These are phyloP conservation scores for Paramecium caudatum DNA, from an alignment of 73 alveolate species.

Conservation along the genomic window DNA sequence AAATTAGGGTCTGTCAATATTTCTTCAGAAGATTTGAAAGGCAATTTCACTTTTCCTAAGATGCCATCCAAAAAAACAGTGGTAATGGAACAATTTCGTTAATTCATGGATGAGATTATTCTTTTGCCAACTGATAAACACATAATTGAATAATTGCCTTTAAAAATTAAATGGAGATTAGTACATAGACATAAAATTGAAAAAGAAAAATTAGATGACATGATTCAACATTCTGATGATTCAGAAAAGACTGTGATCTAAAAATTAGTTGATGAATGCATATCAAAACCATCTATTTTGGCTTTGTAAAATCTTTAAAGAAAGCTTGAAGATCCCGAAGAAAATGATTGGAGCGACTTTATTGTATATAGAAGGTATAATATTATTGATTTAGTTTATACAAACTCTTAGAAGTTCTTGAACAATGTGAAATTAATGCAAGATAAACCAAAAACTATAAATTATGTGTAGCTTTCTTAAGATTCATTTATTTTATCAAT, in stretches of 20 bases:
- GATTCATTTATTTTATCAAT: conserved; percentile 9
- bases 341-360: conserved; percentile 38
- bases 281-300: not conserved
- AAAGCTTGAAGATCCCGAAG: conserved; percentile 37
- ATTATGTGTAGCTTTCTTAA: conserved; percentile 36
- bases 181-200: conserved; percentile 42
- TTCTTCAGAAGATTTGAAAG: not conserved
- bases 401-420: conserved; percentile 31
- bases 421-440: conserved; percentile 52
- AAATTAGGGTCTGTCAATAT: not conserved
- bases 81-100: conserved; percentile 11
- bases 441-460: conserved; percentile 49
- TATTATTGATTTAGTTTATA: not conserved
- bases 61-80: conserved; percentile 37
- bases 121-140: conserved; percentile 22
- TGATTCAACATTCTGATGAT: not conserved
- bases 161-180: conserved; percentile 42
- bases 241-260: conserved; percentile 1
- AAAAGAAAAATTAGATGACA: not conserved
- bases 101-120: conserved; percentile 39
- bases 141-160: conserved; percentile 44
- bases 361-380: conserved; percentile 47
- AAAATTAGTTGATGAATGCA: conserved; percentile 14
- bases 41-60: conserved; percentile 32
- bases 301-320: conserved; percentile 3